A percentile compares a stretch with the other conserved stretches of the same genome.
Conservation (phyloP, 73 alveolate species). For the Paramecium bursaria region DNA sequence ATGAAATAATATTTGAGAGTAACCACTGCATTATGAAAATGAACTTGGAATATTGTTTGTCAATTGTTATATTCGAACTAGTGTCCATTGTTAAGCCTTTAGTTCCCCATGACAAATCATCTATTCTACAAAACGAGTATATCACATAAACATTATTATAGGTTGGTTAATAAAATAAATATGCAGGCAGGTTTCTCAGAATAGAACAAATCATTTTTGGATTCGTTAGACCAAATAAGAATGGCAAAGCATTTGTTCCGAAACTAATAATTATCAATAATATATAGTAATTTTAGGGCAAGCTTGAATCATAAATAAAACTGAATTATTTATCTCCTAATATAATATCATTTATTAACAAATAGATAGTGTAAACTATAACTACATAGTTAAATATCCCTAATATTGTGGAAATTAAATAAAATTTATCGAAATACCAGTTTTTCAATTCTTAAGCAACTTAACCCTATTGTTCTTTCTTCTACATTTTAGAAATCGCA, state of each 20-base stretch:
- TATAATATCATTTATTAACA: constrained; percentile 20
- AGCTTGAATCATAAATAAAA: constrained; percentile 5
- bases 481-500: no score
- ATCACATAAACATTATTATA: constrained; percentile 58
- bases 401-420: constrained; percentile 50
- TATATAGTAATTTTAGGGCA: constrained; percentile 35
- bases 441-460: no score
- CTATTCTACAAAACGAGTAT: constrained; percentile 69
- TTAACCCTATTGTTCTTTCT: no score
- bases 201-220: neutral
- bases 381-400: constrained; percentile 53
- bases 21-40: neutral
- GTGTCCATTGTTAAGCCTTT: constrained; percentile 57
- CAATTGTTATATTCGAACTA: neutral
- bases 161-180: constrained; percentile 54
- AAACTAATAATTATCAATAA: neutral
- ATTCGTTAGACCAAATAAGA: neutral
- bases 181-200: constrained; percentile 25
- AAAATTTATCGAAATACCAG: constrained; percentile 27
- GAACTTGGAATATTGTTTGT: constrained; percentile 2
- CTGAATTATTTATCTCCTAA: neutral
- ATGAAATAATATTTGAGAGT: neutral
- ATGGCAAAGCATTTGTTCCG: neutral
- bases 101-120: constrained; percentile 72
- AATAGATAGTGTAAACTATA: constrained; percentile 37